Conservation (phyloP, 73 alveolate species). For the Diophrys sp. region DNA sequence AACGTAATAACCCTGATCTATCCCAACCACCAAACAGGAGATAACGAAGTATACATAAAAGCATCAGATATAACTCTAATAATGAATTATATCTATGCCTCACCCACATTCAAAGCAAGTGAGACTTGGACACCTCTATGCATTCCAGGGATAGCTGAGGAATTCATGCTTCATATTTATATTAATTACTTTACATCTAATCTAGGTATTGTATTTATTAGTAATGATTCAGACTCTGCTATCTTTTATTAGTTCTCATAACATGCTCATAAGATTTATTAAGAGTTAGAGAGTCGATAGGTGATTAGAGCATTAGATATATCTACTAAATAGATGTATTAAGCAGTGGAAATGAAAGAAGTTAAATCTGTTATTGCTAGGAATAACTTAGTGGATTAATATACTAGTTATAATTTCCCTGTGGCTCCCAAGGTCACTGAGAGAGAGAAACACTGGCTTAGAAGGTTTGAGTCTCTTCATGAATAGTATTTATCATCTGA, state of each 20-base stretch:
- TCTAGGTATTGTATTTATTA: conserved; percentile 38
- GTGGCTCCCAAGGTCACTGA: no score
- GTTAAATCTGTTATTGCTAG: conserved; percentile 4
- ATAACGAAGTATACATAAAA: conserved; percentile 21
- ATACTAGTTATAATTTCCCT: conserved; percentile 5
- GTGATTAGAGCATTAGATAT: neutral
- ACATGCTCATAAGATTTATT: conserved; percentile 24
- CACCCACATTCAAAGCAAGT: conserved; percentile 36
- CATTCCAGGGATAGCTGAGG: conserved; percentile 56
- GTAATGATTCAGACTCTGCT: conserved; percentile 25
- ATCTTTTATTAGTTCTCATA: conserved; percentile 38
- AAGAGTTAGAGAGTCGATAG: conserved; percentile 21
- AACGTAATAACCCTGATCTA: conserved; percentile 9
- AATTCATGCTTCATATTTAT: conserved; percentile 42
- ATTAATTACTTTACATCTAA: conserved; percentile 22
- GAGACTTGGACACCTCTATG: conserved; percentile 70
- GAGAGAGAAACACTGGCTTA: no score
- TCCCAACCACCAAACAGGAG: neutral
- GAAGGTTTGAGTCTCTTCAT: no score
- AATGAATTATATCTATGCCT: conserved; percentile 44
- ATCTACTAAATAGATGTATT: conserved; percentile 4
- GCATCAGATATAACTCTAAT: conserved; percentile 42
- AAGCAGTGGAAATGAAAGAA: conserved; percentile 19
- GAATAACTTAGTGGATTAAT: conserved; percentile 10
- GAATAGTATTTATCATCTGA: no score